Base-by-base conservation (phyloP, 108 stramenopile species). In the Bacterosira constricta region DNA sequence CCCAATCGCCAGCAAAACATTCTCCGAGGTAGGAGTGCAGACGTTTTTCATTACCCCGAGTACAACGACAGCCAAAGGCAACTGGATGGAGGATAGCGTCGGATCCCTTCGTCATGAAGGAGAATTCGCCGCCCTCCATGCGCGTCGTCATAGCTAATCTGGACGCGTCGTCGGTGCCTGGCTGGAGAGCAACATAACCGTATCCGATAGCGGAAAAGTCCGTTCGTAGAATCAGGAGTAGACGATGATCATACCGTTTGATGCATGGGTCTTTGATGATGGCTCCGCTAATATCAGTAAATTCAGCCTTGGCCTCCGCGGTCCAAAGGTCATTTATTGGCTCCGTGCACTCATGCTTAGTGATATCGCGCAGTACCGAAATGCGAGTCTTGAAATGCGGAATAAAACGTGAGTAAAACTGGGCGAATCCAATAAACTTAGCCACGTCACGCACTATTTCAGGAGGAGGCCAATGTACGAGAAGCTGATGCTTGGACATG, bases 231-330 rank as follows among this genome's bases (percentile, higher is more conserved):
- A 42, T 15, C 21, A 45, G 10, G 5, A 10, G 25, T 6, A 26
- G 23, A 1, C 10, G 3, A 23, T 44, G 44, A 46, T 41, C 66
- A 18, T 23, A 47, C 2, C 46, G 25, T 4, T 39, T 45, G 23
- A 69, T 29, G 68, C 42, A 69, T 31, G 68, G 68, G 32, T 69
- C 68, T 2, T 15, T 9, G 0, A 69, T 6, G 2, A 69, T 42
- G 34, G 56, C 54, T 5, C 46, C 2, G 1, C 17, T 26, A 4
- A 51, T 65, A 12, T 50, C 54, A 0, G n/a, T 13, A 5, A 7
- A 30, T 25, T 23, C 2, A 27, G 8, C n/a, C 26, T 30, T 25
- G 29, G 52, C 52, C 0, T 9, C 52, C 3, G 2, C 29, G 26
- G 6, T 30, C 52, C 52, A 53, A 5, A 13, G 29, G 4, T 15